Conservation (phyloP, 2,329 filamentous ascomycete species). For the Rutstroemia sydowiana region DNA sequence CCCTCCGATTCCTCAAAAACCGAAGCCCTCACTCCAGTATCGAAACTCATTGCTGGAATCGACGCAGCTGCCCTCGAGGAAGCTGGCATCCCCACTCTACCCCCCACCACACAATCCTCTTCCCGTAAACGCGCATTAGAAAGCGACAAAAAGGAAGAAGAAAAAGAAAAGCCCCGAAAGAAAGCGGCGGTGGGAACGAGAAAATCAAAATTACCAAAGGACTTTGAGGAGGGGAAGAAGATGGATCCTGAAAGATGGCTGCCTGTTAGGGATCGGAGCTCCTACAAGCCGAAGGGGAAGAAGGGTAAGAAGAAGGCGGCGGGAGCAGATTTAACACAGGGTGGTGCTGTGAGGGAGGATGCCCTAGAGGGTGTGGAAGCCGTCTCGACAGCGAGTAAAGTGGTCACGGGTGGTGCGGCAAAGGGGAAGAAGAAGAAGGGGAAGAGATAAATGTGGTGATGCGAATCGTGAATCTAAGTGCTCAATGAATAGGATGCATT, state of each 20-base stretch:
- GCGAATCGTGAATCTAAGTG: background rate
- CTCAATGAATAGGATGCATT: too few species aligned
- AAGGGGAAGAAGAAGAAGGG: conserved; percentile 34
- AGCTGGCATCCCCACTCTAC: conserved; percentile 53
- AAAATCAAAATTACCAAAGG: conserved; percentile 59
- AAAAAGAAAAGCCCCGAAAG: conserved; percentile 24
- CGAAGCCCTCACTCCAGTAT: conserved; percentile 52
- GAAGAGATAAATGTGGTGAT: conserved; percentile 31
- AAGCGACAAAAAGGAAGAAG: conserved; percentile 48
- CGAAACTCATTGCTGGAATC: conserved; percentile 52
- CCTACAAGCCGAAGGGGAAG: conserved; percentile 83
- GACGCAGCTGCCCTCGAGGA: conserved; percentile 56
- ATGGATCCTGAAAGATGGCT: conserved; percentile 91
- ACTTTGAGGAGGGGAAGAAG: conserved; percentile 68
- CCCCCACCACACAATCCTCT: conserved; percentile 33
- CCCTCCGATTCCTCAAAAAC: conserved; percentile 50
- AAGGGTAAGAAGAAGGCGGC: conserved; percentile 80
- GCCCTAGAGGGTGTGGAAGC: conserved; percentile 56
- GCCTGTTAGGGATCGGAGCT: conserved; percentile 79
- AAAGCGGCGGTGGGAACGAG: conserved; percentile 32
- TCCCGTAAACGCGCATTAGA: conserved; percentile 42
- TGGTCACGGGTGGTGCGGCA: conserved; percentile 47
- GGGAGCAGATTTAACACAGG: conserved; percentile 71
- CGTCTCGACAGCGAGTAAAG: conserved; percentile 50
- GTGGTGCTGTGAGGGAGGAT: conserved; percentile 71